phyloP scores from a whole-genome alignment of 2,329 filamentous ascomycete species.

The Fusarium stilboides region DNA sequence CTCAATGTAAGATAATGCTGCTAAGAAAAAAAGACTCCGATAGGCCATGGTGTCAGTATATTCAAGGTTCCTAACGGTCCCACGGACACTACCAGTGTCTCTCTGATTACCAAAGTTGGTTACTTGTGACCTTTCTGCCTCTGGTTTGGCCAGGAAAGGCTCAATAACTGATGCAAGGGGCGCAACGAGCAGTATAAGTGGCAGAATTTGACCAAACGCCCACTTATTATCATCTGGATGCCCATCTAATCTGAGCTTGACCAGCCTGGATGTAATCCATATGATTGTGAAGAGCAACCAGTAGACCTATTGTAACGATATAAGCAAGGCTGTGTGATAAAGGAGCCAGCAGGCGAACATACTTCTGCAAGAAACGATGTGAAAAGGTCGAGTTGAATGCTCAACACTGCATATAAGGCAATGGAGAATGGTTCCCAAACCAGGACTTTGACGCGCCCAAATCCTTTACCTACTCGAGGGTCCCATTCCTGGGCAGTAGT shows the following conservation, averaged over 20 bases:
- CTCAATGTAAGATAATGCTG: neutral
- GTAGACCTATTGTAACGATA: neutral
- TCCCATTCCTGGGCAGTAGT: neutral
- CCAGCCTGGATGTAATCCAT: neutral
- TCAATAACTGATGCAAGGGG: neutral
- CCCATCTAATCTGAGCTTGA: rapidly evolving
- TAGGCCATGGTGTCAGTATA: neutral
- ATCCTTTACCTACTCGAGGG: neutral
- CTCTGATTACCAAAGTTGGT: no score
- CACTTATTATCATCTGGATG: slow-evolving; percentile 1
- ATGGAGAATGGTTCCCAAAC: neutral
- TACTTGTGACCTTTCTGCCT: no score
- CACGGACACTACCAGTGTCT: neutral
- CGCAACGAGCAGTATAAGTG: neutral
- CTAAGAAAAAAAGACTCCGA: neutral
- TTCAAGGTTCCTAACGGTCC: neutral
- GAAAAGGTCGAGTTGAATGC: neutral
- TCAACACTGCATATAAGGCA: neutral
- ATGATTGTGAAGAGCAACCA: neutral
- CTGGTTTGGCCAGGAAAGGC: neutral
- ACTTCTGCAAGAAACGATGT: slow-evolving; percentile 14
- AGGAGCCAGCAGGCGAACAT: neutral
- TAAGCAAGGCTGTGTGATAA: neutral
- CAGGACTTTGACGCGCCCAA: neutral
- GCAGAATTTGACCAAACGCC: slow-evolving; percentile 19